Base-by-base conservation (phyloP, 1,284 basidiomycete genomes). In the Marasmius sp. region DNA sequence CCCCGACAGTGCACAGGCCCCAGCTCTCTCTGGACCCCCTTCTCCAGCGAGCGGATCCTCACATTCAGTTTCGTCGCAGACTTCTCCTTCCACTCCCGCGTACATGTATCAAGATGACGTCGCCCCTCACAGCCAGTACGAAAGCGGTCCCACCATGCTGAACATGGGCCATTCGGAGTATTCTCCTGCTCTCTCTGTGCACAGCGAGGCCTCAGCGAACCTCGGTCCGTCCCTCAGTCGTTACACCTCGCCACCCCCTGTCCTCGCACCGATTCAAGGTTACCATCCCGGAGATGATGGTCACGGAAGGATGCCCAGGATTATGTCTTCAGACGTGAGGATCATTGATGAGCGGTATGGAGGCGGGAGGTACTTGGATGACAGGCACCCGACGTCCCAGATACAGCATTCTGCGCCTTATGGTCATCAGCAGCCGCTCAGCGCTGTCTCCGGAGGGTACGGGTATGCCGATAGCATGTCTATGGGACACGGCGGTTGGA, bases 251-350 rank as follows among this genome's bases (percentile, higher is more conserved):
- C 83, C 84, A 0, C 83, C 84, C n/a, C 83, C 83, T 0, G 76
- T 75, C 8, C 73, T 85, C 38, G 84, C 84, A 20, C 84, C 84
- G 2, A 82, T 85, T 54, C 84, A 85, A 50, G 79, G 80, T 34
- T 77, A 79, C 18, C 71, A 74, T 39, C 61, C 54, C 58, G 53
- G 68, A 79, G 3, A 72, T 76, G 34, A 72, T 75, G 53, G 74
- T 77, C 55, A 71, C 77, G 27, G 71, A 71, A 22, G 57, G 27
- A 47, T 58, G 57, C 43, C 45, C 6, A 58, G 57, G 41, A 60
- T 18, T 41, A 52, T 55, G 16, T 36, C n/a, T 34, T 37, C 55
- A 0, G 39, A 45, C 12, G 45, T 58, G 7, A 59, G 62, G 20
- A 48, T 61, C 4, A 57, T 60, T 27, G 56, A 51, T 38, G 59